A percentile compares a stretch with the other conserved stretches of the same genome.
These are phyloP conservation scores for Trypanosoma congolense DNA, from an alignment of 208 protist species.

Conservation along the genomic window DNA sequence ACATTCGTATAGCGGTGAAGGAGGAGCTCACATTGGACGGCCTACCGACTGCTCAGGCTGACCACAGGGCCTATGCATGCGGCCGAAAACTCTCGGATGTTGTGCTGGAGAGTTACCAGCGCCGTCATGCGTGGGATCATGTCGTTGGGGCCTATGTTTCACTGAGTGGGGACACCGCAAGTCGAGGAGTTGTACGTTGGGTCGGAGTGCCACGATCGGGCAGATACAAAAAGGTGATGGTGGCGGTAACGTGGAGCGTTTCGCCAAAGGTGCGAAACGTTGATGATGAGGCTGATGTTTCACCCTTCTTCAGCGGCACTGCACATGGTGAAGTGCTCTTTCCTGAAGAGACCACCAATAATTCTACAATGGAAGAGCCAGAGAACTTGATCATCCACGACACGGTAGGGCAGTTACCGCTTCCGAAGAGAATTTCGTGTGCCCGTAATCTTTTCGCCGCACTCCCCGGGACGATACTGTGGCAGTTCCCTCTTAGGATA, in stretches of 20 bases:
- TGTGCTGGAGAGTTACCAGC: slow-evolving; percentile 23
- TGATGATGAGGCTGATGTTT: neutral
- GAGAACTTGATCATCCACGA: slow-evolving; percentile 1
- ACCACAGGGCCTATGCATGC: slow-evolving; percentile 26
- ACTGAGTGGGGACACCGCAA: slow-evolving; percentile 27
- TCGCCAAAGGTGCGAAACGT: neutral
- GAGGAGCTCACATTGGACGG: slow-evolving; percentile 39
- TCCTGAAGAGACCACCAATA: slow-evolving; percentile 6
- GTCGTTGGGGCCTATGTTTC: slow-evolving; percentile 37
- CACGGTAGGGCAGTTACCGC: neutral
- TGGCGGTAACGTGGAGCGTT: slow-evolving; percentile 9
- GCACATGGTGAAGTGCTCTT: slow-evolving; percentile 17
- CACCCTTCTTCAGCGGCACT: slow-evolving; percentile 17
- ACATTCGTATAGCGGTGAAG: slow-evolving; percentile 27
- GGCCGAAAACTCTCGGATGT: slow-evolving; percentile 35
- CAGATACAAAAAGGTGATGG: slow-evolving; percentile 13
- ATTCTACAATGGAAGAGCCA: slow-evolving; percentile 16
- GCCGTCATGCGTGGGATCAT: slow-evolving; percentile 41
- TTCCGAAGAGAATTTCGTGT: slow-evolving; percentile 6
- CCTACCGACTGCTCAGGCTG: slow-evolving; percentile 26
- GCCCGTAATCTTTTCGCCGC: slow-evolving; percentile 5
- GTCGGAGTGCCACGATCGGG: slow-evolving; percentile 16
- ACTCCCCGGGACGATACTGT: slow-evolving; percentile 4
- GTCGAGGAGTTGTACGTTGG: slow-evolving; percentile 33
- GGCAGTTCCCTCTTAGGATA: slow-evolving; percentile 22